Evolutionary conservation across 2,329 filamentous ascomycete genomes (phyloP).

Genomic region (Diplodia intermedia): DNA sequence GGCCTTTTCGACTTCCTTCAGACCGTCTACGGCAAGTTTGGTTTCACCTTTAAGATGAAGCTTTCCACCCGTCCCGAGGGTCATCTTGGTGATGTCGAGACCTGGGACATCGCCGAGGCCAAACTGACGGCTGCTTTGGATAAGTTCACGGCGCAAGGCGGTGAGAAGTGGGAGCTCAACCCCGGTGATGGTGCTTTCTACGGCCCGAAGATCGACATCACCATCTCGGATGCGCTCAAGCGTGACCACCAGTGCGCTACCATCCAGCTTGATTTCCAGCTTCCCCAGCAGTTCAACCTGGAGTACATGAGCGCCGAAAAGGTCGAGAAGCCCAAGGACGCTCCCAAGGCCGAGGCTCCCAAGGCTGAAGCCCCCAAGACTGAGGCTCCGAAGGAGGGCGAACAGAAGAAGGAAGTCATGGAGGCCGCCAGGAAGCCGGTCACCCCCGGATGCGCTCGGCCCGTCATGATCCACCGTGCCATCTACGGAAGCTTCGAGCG

Average conservation of each 20-base stretch:
- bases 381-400: conserved; percentile 37
- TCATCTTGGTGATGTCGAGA: conserved; percentile 82
- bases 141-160: conserved; percentile 58
- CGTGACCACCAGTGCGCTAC: conserved; percentile 90
- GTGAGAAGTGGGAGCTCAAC: conserved; percentile 85
- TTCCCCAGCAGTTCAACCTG: conserved; percentile 83
- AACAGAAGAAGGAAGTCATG: conserved; percentile 40
- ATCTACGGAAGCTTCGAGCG: conserved; percentile 75
- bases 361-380: conserved; percentile 16
- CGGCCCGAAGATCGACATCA: conserved; percentile 98
- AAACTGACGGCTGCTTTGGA: conserved; percentile 81
- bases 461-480: conserved; percentile 87
- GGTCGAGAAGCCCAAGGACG: conserved; percentile 59
- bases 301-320: conserved; percentile 79
- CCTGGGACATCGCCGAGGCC: conserved; percentile 87
- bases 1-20: conserved; percentile 87
- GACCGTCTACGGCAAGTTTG: conserved; percentile 80
- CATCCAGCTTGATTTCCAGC: conserved; percentile 92
- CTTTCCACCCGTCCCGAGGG: conserved; percentile 91
- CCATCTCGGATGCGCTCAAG: conserved; percentile 84
- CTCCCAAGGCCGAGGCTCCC: conserved; percentile 38
- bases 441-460: conserved; percentile 74
- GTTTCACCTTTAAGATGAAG: conserved; percentile 91
- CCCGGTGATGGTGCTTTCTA: conserved; percentile 97
- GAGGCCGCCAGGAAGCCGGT: conserved; percentile 57